Percentiles rank a stretch among this genome's conserved stretches.
Evolutionary conservation across 2,329 filamentous ascomycete species (phyloP).

Genomic region (Calonectria hawksworthii): DNA sequence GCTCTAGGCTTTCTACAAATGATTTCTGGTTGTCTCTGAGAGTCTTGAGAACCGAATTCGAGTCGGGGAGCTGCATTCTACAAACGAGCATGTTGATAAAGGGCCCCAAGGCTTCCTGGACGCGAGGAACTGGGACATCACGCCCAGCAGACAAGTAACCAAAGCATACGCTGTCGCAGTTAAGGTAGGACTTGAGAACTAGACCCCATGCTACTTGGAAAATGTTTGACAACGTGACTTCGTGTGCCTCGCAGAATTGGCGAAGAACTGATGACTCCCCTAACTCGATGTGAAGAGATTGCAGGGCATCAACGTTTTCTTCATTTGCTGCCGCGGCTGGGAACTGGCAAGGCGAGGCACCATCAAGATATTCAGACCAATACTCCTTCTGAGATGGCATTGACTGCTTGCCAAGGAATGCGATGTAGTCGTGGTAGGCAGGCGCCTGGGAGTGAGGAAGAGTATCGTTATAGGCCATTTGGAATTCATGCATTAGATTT

Average conservation of each 20-base stretch:
- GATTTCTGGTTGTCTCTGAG: not conserved
- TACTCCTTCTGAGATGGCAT: not conserved
- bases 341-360: not conserved
- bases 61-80: not conserved
- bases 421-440: not conserved
- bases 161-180: not conserved
- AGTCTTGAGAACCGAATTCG: not conserved
- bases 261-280: not conserved
- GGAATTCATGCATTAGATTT: not conserved
- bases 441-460: not conserved
- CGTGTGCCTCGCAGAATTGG: not conserved
- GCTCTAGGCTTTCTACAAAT: not conserved
- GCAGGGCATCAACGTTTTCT: not conserved
- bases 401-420: not conserved
- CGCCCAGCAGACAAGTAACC: not conserved
- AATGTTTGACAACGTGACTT: not conserved
- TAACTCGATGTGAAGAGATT: not conserved
- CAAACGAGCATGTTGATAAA: not conserved
- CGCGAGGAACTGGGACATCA: not conserved
- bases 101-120: not conserved
- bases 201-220: not conserved
- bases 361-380: not conserved
- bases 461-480: not conserved
- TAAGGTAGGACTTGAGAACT: not conserved
- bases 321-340: not conserved